phyloP scores from a whole-genome alignment of 2,329 filamentous ascomycete species.

The Cercospora sp. region DNA sequence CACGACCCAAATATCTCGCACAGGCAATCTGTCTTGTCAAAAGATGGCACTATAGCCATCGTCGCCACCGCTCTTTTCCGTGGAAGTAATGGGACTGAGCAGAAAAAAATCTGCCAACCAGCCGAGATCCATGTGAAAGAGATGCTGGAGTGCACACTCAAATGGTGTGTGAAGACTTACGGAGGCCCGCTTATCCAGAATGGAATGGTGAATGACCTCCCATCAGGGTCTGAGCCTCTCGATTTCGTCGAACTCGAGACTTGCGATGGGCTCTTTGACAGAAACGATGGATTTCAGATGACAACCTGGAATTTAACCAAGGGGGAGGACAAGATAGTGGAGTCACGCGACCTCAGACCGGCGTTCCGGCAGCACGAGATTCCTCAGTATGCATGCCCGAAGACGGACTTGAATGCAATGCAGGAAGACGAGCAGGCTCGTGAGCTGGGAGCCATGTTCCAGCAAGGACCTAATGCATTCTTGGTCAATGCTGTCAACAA shows the following conservation, averaged over 20 bases:
- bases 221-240: neutral
- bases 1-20: no score
- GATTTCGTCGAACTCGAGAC: neutral
- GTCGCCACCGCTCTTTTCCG: neutral
- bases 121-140: neutral
- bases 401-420: no score
- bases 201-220: neutral
- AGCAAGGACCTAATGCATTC: neutral
- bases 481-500: neutral
- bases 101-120: neutral
- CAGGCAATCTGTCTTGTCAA: no score
- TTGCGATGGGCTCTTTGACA: neutral
- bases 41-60: neutral
- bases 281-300: no score
- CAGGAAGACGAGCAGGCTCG: no score
- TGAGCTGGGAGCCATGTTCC: neutral
- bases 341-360: no score
- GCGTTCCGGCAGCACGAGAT: no score
- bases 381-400: no score
- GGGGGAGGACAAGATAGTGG: no score
- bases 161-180: neutral
- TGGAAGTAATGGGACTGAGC: neutral
- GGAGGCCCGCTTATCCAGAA: neutral
- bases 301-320: no score
- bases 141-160: neutral